phyloP scores from a whole-genome alignment of 108 stramenopile genomes.

The Nitzschia sp. region DNA sequence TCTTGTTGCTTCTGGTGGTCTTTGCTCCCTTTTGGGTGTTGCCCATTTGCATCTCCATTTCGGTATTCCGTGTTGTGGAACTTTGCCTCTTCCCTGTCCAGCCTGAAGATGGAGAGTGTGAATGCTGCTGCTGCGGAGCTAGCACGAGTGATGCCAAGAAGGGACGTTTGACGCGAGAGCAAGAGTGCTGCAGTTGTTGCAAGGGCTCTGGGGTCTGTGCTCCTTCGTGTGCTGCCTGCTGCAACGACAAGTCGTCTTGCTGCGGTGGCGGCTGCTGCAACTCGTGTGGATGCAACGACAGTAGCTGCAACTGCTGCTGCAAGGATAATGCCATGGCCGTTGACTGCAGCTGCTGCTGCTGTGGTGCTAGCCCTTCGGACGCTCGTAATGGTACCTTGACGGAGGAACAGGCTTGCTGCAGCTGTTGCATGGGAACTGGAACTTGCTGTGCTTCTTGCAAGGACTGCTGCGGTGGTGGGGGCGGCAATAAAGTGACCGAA shows the following conservation, averaged over 20 bases:
- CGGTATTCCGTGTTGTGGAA: not conserved
- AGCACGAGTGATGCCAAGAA: not conserved
- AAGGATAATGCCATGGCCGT: not conserved
- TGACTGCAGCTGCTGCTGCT: slow-evolving; percentile 44
- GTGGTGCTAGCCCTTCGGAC: slow-evolving; percentile 22
- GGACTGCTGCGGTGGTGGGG: not conserved
- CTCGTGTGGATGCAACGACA: slow-evolving; percentile 8
- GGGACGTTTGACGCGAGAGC: not conserved
- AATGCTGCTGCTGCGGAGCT: slow-evolving; percentile 36
- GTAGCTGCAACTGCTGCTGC: slow-evolving; percentile 20
- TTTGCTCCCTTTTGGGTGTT: slow-evolving; percentile 13
- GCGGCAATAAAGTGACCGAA: slow-evolving; percentile 1
- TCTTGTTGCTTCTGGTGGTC: not conserved
- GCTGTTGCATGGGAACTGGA: slow-evolving; percentile 32
- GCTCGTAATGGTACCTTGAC: slow-evolving; percentile 14
- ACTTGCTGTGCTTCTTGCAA: slow-evolving; percentile 16
- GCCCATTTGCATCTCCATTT: slow-evolving; percentile 10
- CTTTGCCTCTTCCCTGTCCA: not conserved
- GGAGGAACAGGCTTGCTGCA: slow-evolving; percentile 30
- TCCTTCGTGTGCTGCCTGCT: slow-evolving; percentile 14
- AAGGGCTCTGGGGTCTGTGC: slow-evolving; percentile 30
- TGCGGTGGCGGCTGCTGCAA: not conserved
- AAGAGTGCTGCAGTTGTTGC: slow-evolving; percentile 34
- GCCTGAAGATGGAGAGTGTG: slow-evolving; percentile 5
- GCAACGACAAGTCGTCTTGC: not conserved